Evolutionary conservation across 768 basidiomycete genomes (phyloP).

Genomic region (Cubamyces sp.): DNA sequence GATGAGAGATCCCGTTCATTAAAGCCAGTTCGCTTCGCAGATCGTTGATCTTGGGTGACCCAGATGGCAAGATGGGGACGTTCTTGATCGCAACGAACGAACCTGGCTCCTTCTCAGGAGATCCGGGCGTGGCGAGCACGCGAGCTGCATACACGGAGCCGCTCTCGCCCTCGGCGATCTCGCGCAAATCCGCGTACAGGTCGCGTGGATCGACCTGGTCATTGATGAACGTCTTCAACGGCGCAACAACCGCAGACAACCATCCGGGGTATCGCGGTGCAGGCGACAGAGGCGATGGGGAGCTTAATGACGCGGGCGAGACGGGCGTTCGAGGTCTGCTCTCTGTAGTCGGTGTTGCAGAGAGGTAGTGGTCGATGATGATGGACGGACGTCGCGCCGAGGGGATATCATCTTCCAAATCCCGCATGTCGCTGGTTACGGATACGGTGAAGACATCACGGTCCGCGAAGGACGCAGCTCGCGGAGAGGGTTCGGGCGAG

Average conservation of each 20-base stretch:
- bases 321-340: constrained; percentile 14
- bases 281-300: constrained; percentile 45
- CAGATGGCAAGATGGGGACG: constrained; percentile 60
- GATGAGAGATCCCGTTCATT: constrained; percentile 59
- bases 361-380: constrained; percentile 26
- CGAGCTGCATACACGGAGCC: constrained; percentile 65
- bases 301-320: constrained; percentile 28
- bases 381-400: constrained; percentile 28
- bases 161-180: constrained; percentile 84
- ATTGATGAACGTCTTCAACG: constrained; percentile 66
- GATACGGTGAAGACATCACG: constrained; percentile 23
- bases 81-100: constrained; percentile 73
- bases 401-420: constrained; percentile 15
- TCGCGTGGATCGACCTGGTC: constrained; percentile 62
- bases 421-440: constrained; percentile 23
- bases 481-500: constrained; percentile 32
- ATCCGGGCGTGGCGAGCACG: constrained; percentile 30
- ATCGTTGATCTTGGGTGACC: constrained; percentile 66
- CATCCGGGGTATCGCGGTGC: constrained; percentile 61
- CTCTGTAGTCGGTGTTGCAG: constrained; percentile 13
- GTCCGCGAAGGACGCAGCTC: constrained; percentile 26
- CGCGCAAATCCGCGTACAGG: constrained; percentile 68
- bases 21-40: constrained; percentile 63
- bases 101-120: constrained; percentile 19
- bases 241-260: constrained; percentile 62